phyloP scores from a whole-genome alignment of 1,284 basidiomycete genomes.

The Cutaneotrichosporon sp. region DNA sequence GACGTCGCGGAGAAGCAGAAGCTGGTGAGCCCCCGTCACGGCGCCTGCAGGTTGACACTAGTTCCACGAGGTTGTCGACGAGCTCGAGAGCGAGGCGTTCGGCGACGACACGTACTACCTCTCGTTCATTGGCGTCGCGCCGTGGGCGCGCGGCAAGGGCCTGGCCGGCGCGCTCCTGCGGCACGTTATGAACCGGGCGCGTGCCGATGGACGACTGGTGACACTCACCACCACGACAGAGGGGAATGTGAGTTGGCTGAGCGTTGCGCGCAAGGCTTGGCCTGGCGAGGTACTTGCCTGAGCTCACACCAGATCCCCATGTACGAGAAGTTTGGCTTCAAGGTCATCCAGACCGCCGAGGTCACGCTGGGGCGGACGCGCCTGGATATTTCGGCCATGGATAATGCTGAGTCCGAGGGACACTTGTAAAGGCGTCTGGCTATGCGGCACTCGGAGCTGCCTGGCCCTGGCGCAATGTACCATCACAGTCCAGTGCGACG shows the following conservation, averaged over 20 bases:
- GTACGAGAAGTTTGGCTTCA: slow-evolving; percentile 12
- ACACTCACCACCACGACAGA: slow-evolving; percentile 11
- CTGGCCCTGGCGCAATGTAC: too few species aligned
- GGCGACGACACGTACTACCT: slow-evolving; percentile 10
- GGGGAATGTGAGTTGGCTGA: slow-evolving; percentile 4
- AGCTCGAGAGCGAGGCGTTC: slow-evolving; percentile 6
- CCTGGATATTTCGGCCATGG: slow-evolving; percentile 3
- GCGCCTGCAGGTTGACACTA: not conserved
- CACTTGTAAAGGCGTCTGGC: not conserved
- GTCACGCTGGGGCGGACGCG: not conserved
- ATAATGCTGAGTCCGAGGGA: slow-evolving; percentile 2
- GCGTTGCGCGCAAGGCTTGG: not conserved
- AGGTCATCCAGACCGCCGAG: not conserved
- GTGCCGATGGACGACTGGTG: not conserved
- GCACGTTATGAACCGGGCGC: slow-evolving; percentile 2
- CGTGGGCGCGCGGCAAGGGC: slow-evolving; percentile 9
- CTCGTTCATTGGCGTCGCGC: slow-evolving; percentile 11
- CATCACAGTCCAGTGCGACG: too few species aligned
- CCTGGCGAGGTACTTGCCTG: too few species aligned
- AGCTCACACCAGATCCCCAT: slow-evolving; percentile 7
- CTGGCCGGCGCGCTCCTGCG: slow-evolving; percentile 1
- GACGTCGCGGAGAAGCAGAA: not conserved
- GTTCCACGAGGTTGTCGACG: slow-evolving; percentile 6
- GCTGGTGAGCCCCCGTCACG: not conserved
- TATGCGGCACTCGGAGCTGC: too few species aligned